phyloP scores from a whole-genome alignment of 441 rosid genomes.

The Rhodomyrtus psidioides region DNA sequence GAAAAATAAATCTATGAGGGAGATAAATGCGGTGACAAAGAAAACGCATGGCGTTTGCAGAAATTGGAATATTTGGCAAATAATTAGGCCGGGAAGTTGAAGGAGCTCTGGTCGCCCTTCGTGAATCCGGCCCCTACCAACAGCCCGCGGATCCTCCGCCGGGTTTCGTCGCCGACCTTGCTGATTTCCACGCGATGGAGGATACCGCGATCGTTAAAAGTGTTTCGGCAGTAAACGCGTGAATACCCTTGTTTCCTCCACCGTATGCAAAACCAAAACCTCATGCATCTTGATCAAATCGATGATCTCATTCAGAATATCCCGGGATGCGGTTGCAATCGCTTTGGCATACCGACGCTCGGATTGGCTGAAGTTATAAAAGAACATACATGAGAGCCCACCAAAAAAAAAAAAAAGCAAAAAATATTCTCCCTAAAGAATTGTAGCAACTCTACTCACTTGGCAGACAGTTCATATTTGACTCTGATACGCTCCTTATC shows the following conservation, averaged over 20 bases:
- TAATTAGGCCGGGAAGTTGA: background rate
- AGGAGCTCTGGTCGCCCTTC: no score
- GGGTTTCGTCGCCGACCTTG: background rate
- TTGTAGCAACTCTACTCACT: background rate
- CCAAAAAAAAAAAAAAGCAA: background rate
- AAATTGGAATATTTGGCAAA: background rate
- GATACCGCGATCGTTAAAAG: background rate
- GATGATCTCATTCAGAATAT: background rate
- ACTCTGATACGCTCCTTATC: background rate
- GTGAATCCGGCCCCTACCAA: background rate
- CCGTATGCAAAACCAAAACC: background rate
- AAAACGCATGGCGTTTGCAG: background rate
- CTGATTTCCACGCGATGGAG: background rate
- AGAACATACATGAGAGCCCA: background rate
- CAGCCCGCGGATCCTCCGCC: background rate
- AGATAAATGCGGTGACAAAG: background rate
- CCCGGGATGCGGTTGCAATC: background rate
- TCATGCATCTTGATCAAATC: background rate
- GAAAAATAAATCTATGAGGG: background rate
- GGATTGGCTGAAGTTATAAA: background rate
- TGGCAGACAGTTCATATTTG: rapidly evolving
- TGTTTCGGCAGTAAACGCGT: background rate
- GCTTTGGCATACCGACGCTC: background rate
- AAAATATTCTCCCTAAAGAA: background rate
- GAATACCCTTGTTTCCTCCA: background rate